Evolutionary conservation across 441 rosid species (phyloP), one percentile per base, ranked within the genome.

Genomic region (Euphorbia celastroides): DNA sequence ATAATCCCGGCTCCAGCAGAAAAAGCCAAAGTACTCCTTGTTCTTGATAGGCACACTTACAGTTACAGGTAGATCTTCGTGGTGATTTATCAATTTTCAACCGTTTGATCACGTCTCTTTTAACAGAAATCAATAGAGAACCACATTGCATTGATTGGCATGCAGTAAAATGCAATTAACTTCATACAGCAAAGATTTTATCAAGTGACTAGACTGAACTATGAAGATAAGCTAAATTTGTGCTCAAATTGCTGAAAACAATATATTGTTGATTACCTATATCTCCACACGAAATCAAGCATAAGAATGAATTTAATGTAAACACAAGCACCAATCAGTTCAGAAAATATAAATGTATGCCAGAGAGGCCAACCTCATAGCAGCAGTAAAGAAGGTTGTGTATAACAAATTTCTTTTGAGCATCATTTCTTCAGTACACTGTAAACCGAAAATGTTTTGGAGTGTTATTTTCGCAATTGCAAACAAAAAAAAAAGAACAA

Each of bases 391-490:
- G 58, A 51, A 61, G 72, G 58, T 36, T 2, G n/a, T 30, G 25
- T 62, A 59, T 8, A 63, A 31, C 69, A 41, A 63, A 48, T 56
- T 66, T 34, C 2, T 60, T 77, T 34, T 16, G 41, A 44, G 6
- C 60, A 57, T 88, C 88, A 80, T 74, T 84, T 84, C 89, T 81
- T 89, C 77, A 89, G 80, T 66, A 83, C 96, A 67, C 97, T 89
- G 91, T 82, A 83, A 57, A 65, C 7, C 42, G 26, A 70, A 75
- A 68, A 72, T 57, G 9, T 26, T 44, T 42, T 60, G 52, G 66
- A 60, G 31, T 34, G 60, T 57, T 41, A 60, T 57, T 41, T 57
- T 38, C 50, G 14, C 52, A 74, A 28, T 32, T 11, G 34, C 7
- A 41, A 28, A 65, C n/a, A 2, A 3, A 10, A 50, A 50, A 20